Conservation (phyloP, 78 protist species). For the Dictyostelium intermedium region DNA sequence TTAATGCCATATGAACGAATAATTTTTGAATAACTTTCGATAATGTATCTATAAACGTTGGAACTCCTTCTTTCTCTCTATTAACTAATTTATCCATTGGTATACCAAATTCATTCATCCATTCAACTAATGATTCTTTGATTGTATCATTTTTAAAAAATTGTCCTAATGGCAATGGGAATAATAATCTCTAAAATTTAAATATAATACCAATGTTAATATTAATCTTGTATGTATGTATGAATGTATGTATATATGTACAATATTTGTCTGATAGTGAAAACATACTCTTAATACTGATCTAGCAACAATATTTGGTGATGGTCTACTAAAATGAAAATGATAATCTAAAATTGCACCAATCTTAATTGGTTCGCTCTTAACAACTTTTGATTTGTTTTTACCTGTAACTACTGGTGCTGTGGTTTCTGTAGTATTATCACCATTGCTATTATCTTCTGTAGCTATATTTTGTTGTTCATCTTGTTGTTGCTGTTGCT, state of each 20-base stretch:
- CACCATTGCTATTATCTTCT: not conserved
- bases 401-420: not conserved
- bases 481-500: not conserved
- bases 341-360: conserved; percentile 34
- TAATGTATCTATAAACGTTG: conserved; percentile 9
- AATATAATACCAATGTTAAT: not conserved
- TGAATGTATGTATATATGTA: too few species aligned
- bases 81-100: not conserved
- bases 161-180: conserved; percentile 20
- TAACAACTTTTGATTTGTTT: not conserved
- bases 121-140: conserved; percentile 12
- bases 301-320: conserved; percentile 48
- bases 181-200: conserved; percentile 18
- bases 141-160: conserved; percentile 23
- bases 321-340: conserved; percentile 29
- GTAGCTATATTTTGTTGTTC: not conserved
- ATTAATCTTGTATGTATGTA: not conserved
- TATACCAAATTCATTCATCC: conserved; percentile 66
- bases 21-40: conserved; percentile 16
- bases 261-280: too few species aligned
- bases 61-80: not conserved
- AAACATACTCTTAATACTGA: conserved; percentile 32
- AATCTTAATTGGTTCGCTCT: not conserved
- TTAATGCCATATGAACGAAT: conserved; percentile 12
- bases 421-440: not conserved